A percentile compares a stretch with the other conserved stretches of the same genome.
Conservation (phyloP, 208 protist species). For the Vickermania ingenoplastis region DNA sequence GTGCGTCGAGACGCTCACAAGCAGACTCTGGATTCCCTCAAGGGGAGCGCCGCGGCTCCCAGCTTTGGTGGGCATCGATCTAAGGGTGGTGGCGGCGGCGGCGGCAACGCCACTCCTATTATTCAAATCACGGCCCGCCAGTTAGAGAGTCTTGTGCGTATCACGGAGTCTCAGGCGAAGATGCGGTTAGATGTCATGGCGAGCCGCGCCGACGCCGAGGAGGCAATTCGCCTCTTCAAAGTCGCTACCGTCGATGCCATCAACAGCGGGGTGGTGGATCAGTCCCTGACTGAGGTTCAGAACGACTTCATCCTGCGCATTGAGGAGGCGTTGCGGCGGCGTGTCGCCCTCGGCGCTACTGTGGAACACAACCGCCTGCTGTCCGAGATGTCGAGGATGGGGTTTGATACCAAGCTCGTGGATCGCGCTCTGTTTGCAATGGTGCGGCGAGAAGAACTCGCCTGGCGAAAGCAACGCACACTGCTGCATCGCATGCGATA, state of each 20-base stretch:
- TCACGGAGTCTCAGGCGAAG: conserved; percentile 95
- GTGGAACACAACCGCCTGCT: conserved; percentile 76
- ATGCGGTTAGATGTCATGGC: conserved; percentile 92
- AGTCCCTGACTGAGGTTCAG: conserved; percentile 74
- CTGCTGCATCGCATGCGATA: conserved; percentile 63
- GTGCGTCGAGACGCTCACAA: conserved; percentile 79
- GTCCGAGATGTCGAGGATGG: conserved; percentile 72
- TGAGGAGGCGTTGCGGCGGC: conserved; percentile 75
- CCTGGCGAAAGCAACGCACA: conserved; percentile 86
- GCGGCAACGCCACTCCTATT: conserved; percentile 32
- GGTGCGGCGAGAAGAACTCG: conserved; percentile 78
- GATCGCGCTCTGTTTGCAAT: conserved; percentile 85
- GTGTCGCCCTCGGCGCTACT: conserved; percentile 73
- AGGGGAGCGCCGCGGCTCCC: conserved; percentile 21
- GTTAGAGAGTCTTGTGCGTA: conserved; percentile 93
- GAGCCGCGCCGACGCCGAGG: conserved; percentile 84
- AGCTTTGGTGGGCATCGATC: too few species aligned
- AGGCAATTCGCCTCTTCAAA: conserved; percentile 95
- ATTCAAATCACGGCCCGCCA: conserved; percentile 96
- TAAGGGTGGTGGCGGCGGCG: conserved; percentile 9
- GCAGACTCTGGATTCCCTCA: conserved; percentile 57
- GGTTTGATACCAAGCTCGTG: conserved; percentile 76
- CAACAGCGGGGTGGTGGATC: conserved; percentile 62
- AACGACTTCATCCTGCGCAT: conserved; percentile 75
- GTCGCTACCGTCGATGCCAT: conserved; percentile 92